Base-by-base conservation (phyloP, 805 yeast genomes). In the Cyberlindnera maritima region DNA sequence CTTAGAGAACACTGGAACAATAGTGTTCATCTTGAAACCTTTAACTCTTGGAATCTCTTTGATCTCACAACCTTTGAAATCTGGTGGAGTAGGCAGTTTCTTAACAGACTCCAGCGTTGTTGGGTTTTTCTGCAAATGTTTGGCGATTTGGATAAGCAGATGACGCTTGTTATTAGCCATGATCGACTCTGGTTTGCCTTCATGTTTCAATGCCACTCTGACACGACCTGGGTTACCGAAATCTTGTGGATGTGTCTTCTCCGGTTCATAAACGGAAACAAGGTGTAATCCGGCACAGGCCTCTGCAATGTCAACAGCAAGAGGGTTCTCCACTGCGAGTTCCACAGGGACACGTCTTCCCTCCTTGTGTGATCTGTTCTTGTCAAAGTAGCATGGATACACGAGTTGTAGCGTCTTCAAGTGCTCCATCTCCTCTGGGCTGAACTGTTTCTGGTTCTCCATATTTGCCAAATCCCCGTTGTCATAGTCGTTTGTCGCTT, bases 151-250 rank as follows among this genome's bases (percentile, higher is more conserved):
- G 26, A 72, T 71, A 64, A 86, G 69, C 39, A 92, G 66, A 40
- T 79, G 81, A 57, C 95, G 79, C 63, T 91, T 90, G 52, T 76
- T 79, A 44, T 65, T 66, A 33, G 70, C 64, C 39, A 58, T 43
- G 23, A 61, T 57, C 15, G 63, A 61, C 13, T 67, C 70, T 11
- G 74, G 62, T 23, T 65, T 57, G 2, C 80, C 81, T 11, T 74
- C 66, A 40, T 76, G 75, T 58, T 81, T 84, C 35, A 88, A 55
- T 38, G 81, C 70, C 19, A 90, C 85, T 55, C 96, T 79, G 31
- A 94, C 91, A 59, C 98, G 77, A n/a, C 99, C 99, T 4, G 97
- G 95, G 62, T 92, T 92, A 55, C 98, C 96, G 77, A 85, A 94
- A 67, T 92, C 98, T 65, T 91, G 96, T 12, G 98, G 98, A 67